Evolutionary conservation across 2,329 filamentous ascomycete genomes (phyloP), one percentile per base, ranked within the genome.

Genomic region (Ascochyta lentis): DNA sequence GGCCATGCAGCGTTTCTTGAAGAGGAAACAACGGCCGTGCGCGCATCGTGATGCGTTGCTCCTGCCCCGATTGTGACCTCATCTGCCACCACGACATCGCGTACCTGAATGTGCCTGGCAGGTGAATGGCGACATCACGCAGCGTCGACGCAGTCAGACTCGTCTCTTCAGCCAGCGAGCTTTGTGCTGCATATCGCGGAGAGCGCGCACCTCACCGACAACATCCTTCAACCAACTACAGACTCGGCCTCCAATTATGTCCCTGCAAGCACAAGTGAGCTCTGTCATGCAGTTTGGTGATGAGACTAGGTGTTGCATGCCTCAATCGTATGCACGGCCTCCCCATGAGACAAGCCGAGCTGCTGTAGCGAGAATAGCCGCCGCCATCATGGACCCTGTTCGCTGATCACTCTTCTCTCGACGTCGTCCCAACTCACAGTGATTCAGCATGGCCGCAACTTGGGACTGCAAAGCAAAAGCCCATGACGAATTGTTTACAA

Each of bases 81-180:
- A 59, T 41, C 33, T 47, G 39, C 53, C 49, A 48, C 48, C 49
- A 50, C 34, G 33, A 43, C n/a, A 38, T 23, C 48, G 54, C 54
- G 62, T 64, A 61, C 60, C 65, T 66, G 63, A 60, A 58, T 48
- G 63, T 64, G 58, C 63, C 65, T 67, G 61, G 52, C 48, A 55
- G 29, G n/a, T 24, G 22, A 42, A 40, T 56, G 52, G 48, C 43
- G 48, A 35, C 51, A 57, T 59, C 40, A 29, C 58, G 60, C 54
- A 44, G 43, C 56, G 42, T 45, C 35, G 35, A 29, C 41, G 27
- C 31, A 31, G 29, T 12, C 29, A 31, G 12, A 31, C 29, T 10
- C 29, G 3, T 31, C 29, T 31, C 29, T 31, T 31, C 29, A 13
- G 31, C 44, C 43, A 37, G 49, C 39, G 42, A 53, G 49, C 40